Percentiles rank a stretch among this genome's conserved stretches.
Conservation (phyloP, 805 yeast species). For the Ogataea glucozyma region DNA sequence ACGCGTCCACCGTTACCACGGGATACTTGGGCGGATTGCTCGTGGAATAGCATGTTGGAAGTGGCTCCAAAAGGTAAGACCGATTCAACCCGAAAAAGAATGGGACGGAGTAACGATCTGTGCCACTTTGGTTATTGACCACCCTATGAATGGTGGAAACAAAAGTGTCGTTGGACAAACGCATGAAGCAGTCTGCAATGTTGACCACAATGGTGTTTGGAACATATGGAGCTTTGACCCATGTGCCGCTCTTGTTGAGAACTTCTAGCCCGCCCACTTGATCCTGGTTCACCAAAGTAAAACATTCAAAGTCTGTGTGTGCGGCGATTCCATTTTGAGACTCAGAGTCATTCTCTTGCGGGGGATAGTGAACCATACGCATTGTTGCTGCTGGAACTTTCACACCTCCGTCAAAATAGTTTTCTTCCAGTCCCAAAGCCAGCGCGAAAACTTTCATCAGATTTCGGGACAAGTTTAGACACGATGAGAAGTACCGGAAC, state of each 20-base stretch:
- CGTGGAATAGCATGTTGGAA: conserved; percentile 9
- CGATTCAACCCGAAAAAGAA: conserved; percentile 15
- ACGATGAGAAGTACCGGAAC: not conserved
- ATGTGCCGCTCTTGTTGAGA: conserved; percentile 13
- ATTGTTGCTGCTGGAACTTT: conserved; percentile 30
- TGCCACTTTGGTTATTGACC: conserved; percentile 11
- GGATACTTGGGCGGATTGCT: conserved; percentile 13
- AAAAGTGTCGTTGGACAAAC: conserved; percentile 13
- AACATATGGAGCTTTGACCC: conserved; percentile 17
- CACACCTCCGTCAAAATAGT: conserved; percentile 28
- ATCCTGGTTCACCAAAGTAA: conserved; percentile 32
- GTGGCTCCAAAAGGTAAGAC: conserved; percentile 7
- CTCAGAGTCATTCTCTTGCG: conserved; percentile 26
- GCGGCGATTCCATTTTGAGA: conserved; percentile 36
- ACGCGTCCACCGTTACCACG: conserved; percentile 11
- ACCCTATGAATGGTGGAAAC: conserved; percentile 17
- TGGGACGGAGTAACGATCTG: conserved; percentile 15
- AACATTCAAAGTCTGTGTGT: conserved; percentile 36
- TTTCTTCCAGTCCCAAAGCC: conserved; percentile 27
- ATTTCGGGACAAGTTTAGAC: not conserved
- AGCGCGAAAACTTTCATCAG: conserved; percentile 28
- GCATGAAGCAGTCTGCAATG: conserved; percentile 14
- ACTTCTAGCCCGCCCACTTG: conserved; percentile 15
- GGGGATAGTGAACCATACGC: conserved; percentile 34
- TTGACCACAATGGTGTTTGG: conserved; percentile 11